A percentile compares a stretch with the other conserved stretches of the same genome.
Evolutionary conservation across 2,329 filamentous ascomycete species (phyloP).

Genomic region (Cordyceps pruinosa): DNA sequence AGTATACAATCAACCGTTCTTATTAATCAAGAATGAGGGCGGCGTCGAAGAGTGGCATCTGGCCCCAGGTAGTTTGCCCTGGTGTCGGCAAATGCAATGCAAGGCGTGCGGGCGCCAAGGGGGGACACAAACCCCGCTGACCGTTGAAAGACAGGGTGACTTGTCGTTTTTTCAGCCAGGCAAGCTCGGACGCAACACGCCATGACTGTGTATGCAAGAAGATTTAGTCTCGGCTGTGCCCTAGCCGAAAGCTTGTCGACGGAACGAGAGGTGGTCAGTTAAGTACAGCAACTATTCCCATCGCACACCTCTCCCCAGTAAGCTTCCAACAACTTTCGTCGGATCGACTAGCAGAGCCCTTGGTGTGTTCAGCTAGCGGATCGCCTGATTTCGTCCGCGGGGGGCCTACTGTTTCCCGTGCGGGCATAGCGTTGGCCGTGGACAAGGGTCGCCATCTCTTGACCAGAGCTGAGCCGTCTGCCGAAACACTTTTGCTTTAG

Average conservation of each 20-base stretch:
- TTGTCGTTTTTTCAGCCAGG: slow-evolving; percentile 2
- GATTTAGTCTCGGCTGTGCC: not conserved
- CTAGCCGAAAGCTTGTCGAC: not conserved
- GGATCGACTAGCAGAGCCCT: not conserved
- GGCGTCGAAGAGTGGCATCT: not conserved
- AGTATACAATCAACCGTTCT: not conserved
- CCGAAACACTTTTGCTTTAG: not conserved
- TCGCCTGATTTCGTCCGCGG: not conserved
- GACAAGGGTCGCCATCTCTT: not conserved
- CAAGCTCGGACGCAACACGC: not conserved
- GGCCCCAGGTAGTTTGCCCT: not conserved
- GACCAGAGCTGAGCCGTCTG: not conserved
- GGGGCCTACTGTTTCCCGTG: not conserved
- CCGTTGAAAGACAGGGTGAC: not conserved
- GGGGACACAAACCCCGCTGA: not conserved
- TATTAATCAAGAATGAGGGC: not conserved
- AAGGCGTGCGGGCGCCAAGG: not conserved
- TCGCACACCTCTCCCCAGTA: not conserved
- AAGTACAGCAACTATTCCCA: not conserved
- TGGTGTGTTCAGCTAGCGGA: not conserved
- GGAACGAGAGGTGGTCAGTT: not conserved
- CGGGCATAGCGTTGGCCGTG: not conserved
- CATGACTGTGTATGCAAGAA: not conserved
- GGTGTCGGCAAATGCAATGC: not conserved
- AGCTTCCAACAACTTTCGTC: not conserved